phyloP scores from a whole-genome alignment of 2,329 filamentous ascomycete genomes.

The Exophiala sp. region DNA sequence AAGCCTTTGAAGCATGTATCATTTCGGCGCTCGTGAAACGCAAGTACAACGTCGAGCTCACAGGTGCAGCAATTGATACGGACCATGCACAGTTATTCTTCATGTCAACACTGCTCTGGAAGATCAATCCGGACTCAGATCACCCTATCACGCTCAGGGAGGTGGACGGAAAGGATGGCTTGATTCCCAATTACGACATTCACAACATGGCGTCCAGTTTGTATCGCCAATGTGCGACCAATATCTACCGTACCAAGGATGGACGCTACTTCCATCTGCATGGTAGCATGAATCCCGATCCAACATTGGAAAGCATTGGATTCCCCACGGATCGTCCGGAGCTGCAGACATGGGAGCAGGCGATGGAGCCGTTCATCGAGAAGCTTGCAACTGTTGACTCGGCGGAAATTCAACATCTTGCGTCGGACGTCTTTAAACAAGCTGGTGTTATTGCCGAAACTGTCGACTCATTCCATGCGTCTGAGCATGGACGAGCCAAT shows the following conservation, averaged over 20 bases:
- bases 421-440: slow-evolving; percentile 39
- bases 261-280: slow-evolving; percentile 48
- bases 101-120: slow-evolving; percentile 37
- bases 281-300: slow-evolving; percentile 46
- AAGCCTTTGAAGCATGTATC: slow-evolving; percentile 48
- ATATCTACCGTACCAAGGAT: slow-evolving; percentile 49
- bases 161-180: too few relatives aligned
- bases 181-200: slow-evolving; percentile 34
- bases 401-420: slow-evolving; percentile 34
- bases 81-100: slow-evolving; percentile 45
- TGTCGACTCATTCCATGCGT: slow-evolving; percentile 37
- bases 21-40: slow-evolving; percentile 43
- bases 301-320: slow-evolving; percentile 38
- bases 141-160: too few relatives aligned
- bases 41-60: slow-evolving; percentile 43
- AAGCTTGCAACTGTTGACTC: slow-evolving; percentile 36
- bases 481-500: slow-evolving; percentile 43
- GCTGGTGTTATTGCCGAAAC: slow-evolving; percentile 41
- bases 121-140: slow-evolving; percentile 25
- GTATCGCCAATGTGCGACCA: slow-evolving; percentile 30
- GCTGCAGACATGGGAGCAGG: slow-evolving; percentile 30
- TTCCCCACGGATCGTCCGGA: slow-evolving; percentile 33
- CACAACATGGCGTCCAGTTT: neutral
- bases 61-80: slow-evolving; percentile 46
- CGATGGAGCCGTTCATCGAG: slow-evolving; percentile 34